These are phyloP conservation scores for Hysterium pulicare DNA, from an alignment of 2,329 filamentous ascomycete genomes.

Conservation along the genomic window DNA sequence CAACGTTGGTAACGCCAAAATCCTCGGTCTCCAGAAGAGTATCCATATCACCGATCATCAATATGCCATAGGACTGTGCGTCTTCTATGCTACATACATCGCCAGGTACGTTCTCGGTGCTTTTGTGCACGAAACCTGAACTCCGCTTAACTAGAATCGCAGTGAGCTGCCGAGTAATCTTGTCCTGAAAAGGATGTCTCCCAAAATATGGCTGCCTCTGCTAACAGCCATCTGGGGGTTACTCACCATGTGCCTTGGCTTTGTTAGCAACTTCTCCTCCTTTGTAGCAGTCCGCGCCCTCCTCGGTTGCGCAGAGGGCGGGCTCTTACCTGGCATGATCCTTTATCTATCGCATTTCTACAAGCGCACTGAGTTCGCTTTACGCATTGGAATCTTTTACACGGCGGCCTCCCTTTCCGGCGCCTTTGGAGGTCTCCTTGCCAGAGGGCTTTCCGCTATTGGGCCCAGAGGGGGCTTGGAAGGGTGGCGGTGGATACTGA, in stretches of 20 bases:
- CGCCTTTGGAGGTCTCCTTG: slow-evolving; percentile 62
- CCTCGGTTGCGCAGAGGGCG: slow-evolving; percentile 62
- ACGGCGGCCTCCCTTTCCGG: slow-evolving; percentile 64
- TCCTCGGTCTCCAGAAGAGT: slow-evolving; percentile 59
- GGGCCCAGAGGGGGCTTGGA: slow-evolving; percentile 52
- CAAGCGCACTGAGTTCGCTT: slow-evolving; percentile 56
- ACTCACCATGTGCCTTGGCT: slow-evolving; percentile 56
- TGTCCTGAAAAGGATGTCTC: slow-evolving; percentile 59
- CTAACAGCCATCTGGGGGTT: slow-evolving; percentile 58
- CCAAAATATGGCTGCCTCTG: slow-evolving; percentile 58
- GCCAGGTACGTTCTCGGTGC: slow-evolving; percentile 44
- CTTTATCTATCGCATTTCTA: slow-evolving; percentile 65
- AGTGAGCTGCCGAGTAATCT: slow-evolving; percentile 64
- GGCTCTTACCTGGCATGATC: slow-evolving; percentile 64
- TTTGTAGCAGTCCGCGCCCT: slow-evolving; percentile 61
- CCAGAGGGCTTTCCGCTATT: slow-evolving; percentile 60
- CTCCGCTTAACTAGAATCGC: too few species aligned
- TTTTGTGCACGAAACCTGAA: background rate
- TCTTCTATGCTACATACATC: slow-evolving; percentile 65
- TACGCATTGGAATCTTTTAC: slow-evolving; percentile 66
- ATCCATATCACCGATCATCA: slow-evolving; percentile 55
- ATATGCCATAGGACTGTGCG: slow-evolving; percentile 62
- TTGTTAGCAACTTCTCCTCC: slow-evolving; percentile 52
- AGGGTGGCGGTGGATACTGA: slow-evolving; percentile 62
- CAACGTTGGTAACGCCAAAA: slow-evolving; percentile 70